A percentile compares a stretch with the other conserved stretches of the same genome.
These are phyloP conservation scores for Laguncularia racemosa DNA, from an alignment of 345 rosid genomes.

Conservation along the genomic window DNA sequence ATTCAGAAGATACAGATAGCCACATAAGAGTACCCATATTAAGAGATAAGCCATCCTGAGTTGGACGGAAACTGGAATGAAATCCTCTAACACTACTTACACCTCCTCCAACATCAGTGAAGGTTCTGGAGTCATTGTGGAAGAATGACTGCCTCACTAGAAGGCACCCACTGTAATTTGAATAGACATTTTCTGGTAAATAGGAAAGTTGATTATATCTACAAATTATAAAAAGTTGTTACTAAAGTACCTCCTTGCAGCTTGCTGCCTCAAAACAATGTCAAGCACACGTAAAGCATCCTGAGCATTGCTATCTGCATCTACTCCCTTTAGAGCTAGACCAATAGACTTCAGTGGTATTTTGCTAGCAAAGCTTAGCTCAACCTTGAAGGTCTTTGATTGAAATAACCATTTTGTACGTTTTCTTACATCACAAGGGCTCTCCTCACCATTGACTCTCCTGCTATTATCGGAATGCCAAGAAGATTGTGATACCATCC, in stretches of 20 bases:
- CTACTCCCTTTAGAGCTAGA: slow-evolving; percentile 38
- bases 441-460: slow-evolving; percentile 20
- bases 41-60: slow-evolving; percentile 77
- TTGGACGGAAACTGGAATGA: slow-evolving; percentile 83
- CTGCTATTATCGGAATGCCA: slow-evolving; percentile 24
- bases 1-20: background rate
- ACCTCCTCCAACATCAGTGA: slow-evolving; percentile 64
- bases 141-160: slow-evolving; percentile 86
- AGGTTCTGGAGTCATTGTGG: slow-evolving; percentile 36
- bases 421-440: slow-evolving; percentile 34
- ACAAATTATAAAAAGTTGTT: slow-evolving; percentile 5
- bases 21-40: slow-evolving; percentile 51
- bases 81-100: slow-evolving; percentile 59
- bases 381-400: slow-evolving; percentile 51
- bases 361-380: slow-evolving; percentile 45
- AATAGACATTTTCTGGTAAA: slow-evolving; percentile 13
- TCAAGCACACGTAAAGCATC: slow-evolving; percentile 83
- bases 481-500: background rate
- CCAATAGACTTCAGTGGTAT: slow-evolving; percentile 51
- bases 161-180: slow-evolving; percentile 63
- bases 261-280: slow-evolving; percentile 73
- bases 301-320: slow-evolving; percentile 36
- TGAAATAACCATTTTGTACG: slow-evolving; percentile 45
- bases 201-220: background rate
- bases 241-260: slow-evolving; percentile 48